Base-by-base conservation (phyloP, 495 filamentous ascomycete genomes). In the Bryoglossum gracile region DNA sequence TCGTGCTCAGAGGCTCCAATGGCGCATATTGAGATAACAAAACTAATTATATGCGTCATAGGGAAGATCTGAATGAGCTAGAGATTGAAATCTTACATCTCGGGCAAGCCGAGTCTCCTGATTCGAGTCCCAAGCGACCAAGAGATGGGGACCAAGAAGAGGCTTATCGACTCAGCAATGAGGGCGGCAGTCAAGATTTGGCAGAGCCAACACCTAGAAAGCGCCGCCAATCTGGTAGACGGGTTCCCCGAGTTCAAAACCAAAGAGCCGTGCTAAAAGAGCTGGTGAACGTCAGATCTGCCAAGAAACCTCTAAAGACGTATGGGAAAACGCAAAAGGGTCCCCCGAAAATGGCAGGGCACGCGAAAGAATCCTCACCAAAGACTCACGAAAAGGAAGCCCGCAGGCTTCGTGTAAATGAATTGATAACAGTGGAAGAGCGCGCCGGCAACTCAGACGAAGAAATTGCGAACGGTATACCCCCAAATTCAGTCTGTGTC, bases 361-460 rank as follows among this genome's bases (percentile, higher is more conserved):
- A 30, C 26, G 5, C 26, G 13, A 30, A 30, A 30, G 26, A 30
- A 30, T 13, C 26, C 13, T 5, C 26, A 30, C 6, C 5, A 25
- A 28, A 43, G 41, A 13, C n/a, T n/a, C n/a, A n/a, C 5, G 19
- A 41, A 42, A 30, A 55, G 51, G 19, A 22, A 30, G 28, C 14
- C 45, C 56, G 51, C 25, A 41, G 34, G 10, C 23, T 52, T 6
- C 41, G 49, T 32, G 52, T 46, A 13, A 35, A 43, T 13, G 45
- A 53, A 33, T 23, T 59, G 14, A 17, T 50, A 6, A 30, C 33
- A 14, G 45, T 42, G n/a, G 46, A 17, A 2, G 40, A 56, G 21
- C 43, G 46, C 37, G 3, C 33, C 6, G 24, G 17, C 2, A 17
- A 42, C 8, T 34, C 26, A 14, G 41, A 50, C 34, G 6, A 25